Percentiles rank a stretch among this genome's conserved stretches.
phyloP scores from a whole-genome alignment of 2,329 filamentous ascomycete species.

The Fusarium succisae region DNA sequence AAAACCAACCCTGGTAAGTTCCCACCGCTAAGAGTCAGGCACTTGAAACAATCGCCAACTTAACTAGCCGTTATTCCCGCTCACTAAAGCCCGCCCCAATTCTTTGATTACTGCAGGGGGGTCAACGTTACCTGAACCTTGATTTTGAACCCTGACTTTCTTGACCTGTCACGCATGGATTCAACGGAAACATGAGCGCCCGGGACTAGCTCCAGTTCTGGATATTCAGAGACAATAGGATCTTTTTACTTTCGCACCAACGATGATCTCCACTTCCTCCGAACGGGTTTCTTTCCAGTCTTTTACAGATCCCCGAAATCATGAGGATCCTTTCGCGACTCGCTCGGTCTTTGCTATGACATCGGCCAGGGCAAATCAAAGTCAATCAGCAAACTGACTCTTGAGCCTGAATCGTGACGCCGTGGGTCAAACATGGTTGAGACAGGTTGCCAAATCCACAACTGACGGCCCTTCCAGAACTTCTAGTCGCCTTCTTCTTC shows the following conservation, averaged over 20 bases:
- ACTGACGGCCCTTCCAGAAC: constrained; percentile 1
- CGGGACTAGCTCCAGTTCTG: constrained; percentile 1
- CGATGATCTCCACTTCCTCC: constrained; percentile 31
- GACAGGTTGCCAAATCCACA: constrained; percentile 4
- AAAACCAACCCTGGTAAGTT: background rate
- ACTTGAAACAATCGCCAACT: constrained; percentile 27
- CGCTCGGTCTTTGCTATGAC: constrained; percentile 3
- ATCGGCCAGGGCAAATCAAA: background rate
- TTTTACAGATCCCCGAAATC: constrained; percentile 32
- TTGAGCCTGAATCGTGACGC: constrained; percentile 2
- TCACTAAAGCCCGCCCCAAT: constrained; percentile 3
- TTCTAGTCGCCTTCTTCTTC: constrained; percentile 9
- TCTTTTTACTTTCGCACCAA: constrained; percentile 24
- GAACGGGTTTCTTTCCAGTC: constrained; percentile 36
- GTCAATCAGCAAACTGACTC: background rate
- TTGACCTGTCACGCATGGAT: constrained; percentile 6
- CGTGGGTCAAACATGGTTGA: constrained; percentile 24
- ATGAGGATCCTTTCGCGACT: constrained; percentile 20
- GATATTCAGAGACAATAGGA: constrained; percentile 6
- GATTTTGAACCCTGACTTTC: background rate
- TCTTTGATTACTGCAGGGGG: constrained; percentile 11
- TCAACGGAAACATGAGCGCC: constrained; percentile 7
- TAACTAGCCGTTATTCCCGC: constrained; percentile 24
- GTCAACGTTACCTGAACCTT: background rate
- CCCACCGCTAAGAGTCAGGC: constrained; percentile 12